Percentiles rank a stretch among this genome's conserved stretches.
Evolutionary conservation across 768 basidiomycete genomes (phyloP).

Genomic region (Suillus sp.): DNA sequence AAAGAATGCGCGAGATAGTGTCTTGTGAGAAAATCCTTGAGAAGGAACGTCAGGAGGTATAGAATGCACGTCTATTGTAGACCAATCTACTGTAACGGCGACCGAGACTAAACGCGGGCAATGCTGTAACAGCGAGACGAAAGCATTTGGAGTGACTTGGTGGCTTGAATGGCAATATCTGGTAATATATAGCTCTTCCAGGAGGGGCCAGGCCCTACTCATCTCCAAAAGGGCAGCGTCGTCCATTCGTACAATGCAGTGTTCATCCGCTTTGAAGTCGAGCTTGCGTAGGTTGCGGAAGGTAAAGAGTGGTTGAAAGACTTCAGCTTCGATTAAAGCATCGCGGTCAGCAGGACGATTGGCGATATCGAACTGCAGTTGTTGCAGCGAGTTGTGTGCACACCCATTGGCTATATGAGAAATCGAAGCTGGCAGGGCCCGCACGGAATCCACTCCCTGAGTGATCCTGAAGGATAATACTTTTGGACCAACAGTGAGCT

Average conservation of each 20-base stretch:
- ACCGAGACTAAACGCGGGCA: conserved; percentile 3
- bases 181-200: background rate
- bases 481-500: background rate
- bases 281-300: background rate
- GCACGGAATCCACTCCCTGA: background rate
- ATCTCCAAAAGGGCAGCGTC: background rate
- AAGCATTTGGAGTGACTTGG: background rate
- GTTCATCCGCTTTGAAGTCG: background rate
- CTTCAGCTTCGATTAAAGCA: background rate
- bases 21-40: conserved; percentile 3
- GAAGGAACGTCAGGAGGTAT: background rate
- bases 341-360: rapidly evolving
- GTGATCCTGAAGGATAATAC: background rate
- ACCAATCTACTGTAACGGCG: background rate
- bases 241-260: background rate
- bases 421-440: background rate
- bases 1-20: background rate
- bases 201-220: conserved; percentile 11
- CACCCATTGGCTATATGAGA: background rate
- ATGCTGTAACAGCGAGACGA: conserved; percentile 6
- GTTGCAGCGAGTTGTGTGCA: background rate
- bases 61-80: background rate
- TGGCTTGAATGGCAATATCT: background rate
- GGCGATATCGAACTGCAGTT: background rate
- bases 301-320: background rate